These are phyloP conservation scores for Naumovozyma castellii DNA, from an alignment of 805 yeast species.

Conservation along the genomic window DNA sequence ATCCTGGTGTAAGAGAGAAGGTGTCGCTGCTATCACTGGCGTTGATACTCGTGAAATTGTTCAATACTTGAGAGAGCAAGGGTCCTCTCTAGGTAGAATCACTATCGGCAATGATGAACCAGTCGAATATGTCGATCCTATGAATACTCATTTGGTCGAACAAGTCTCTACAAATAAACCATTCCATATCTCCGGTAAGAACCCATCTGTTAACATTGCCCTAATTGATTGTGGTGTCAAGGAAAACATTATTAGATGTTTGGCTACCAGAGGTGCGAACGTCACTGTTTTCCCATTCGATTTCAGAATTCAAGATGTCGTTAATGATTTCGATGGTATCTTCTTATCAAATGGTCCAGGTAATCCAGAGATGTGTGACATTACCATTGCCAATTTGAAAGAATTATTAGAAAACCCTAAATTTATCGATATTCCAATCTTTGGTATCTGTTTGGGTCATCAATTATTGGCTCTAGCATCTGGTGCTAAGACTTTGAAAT, in stretches of 20 bases:
- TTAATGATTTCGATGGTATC: conserved; percentile 86
- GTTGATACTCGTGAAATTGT: conserved; percentile 96
- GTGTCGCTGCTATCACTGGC: conserved; percentile 92
- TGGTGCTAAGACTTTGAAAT: conserved; percentile 85
- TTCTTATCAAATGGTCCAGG: conserved; percentile 97
- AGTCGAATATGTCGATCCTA: conserved; percentile 76
- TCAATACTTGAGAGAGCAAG: conserved; percentile 86
- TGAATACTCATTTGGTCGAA: conserved; percentile 78
- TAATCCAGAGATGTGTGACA: conserved; percentile 84
- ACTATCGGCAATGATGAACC: conserved; percentile 48
- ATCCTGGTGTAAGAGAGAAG: conserved; percentile 94
- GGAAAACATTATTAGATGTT: conserved; percentile 90
- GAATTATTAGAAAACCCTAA: conserved; percentile 50
- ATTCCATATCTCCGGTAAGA: conserved; percentile 68
- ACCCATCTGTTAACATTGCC: conserved; percentile 54
- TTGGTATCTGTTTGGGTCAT: conserved; percentile 97
- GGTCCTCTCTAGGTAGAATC: conserved; percentile 86
- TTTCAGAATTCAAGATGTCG: conserved; percentile 85
- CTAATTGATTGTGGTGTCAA: conserved; percentile 97
- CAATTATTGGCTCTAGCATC: conserved; percentile 91
- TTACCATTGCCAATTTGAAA: conserved; percentile 66
- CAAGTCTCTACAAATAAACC: conserved; percentile 94
- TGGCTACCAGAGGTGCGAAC: conserved; percentile 91
- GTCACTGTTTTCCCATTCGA: conserved; percentile 95
- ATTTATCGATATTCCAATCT: conserved; percentile 68